Percentiles rank a stretch among this genome's conserved stretches.
Evolutionary conservation across 192 early-diverging fungal genomes (phyloP).

Genomic region (Coemansia sp.): DNA sequence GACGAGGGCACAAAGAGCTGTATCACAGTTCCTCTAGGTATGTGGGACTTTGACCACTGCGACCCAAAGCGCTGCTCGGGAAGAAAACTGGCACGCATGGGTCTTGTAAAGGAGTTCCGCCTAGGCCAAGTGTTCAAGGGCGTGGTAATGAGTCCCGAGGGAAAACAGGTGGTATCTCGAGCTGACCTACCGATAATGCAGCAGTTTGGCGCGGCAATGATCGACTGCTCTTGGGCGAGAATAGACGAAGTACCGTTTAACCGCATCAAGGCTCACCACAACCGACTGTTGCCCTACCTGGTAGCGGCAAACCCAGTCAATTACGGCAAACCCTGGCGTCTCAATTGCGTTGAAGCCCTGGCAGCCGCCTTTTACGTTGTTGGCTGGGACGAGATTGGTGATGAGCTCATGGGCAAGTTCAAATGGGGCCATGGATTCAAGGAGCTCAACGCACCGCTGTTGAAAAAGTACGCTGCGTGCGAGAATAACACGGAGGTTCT

Average conservation of each 20-base stretch:
- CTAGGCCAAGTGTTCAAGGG: constrained; percentile 88
- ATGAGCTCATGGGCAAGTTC: constrained; percentile 83
- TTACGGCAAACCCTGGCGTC: constrained; percentile 93
- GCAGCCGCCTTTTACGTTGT: constrained; percentile 93
- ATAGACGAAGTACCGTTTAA: constrained; percentile 94
- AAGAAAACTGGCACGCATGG: constrained; percentile 81
- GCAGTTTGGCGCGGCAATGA: constrained; percentile 82
- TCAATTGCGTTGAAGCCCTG: constrained; percentile 98
- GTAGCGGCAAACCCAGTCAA: constrained; percentile 98
- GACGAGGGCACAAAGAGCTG: constrained; percentile 8
- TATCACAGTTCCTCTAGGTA: constrained; percentile 66
- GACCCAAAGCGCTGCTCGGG: constrained; percentile 98
- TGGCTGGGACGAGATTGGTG: constrained; percentile 74
- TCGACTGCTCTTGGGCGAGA: constrained; percentile 98
- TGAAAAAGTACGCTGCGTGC: constrained; percentile 79
- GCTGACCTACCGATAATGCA: constrained; percentile 81
- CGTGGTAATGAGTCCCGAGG: constrained; percentile 87
- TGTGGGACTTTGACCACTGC: constrained; percentile 99
- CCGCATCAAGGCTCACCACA: constrained; percentile 81
- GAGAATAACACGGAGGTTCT: constrained; percentile 74
- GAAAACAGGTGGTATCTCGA: constrained; percentile 84
- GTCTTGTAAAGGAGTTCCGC: constrained; percentile 79
- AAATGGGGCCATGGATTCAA: constrained; percentile 96
- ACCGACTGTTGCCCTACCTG: constrained; percentile 92
- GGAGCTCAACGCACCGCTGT: constrained; percentile 84